phyloP scores from a whole-genome alignment of 192 early-diverging fungal genomes.

The Pilobolus umbonatus region DNA sequence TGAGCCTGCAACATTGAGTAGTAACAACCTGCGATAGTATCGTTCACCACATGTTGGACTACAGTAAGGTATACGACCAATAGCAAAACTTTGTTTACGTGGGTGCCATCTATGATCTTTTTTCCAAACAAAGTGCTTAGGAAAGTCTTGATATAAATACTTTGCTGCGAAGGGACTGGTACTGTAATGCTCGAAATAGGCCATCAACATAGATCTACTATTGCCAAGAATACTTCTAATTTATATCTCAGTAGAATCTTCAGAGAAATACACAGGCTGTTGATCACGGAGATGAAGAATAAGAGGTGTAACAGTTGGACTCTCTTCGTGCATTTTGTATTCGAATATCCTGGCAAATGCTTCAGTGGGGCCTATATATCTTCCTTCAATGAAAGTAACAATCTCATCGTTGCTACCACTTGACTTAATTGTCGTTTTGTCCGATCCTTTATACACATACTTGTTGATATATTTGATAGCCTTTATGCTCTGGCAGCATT shows the following conservation, averaged over 20 bases:
- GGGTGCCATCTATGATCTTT: too few relatives aligned
- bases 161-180: neutral
- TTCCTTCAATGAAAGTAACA: neutral
- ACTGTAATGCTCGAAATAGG: neutral
- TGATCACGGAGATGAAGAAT: slow-evolving; percentile 17
- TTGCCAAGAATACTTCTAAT: too few relatives aligned
- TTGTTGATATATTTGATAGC: slow-evolving; percentile 3
- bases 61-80: too few relatives aligned
- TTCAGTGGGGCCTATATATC: slow-evolving; percentile 23
- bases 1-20: too few relatives aligned
- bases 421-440: neutral
- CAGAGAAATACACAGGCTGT: neutral
- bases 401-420: slow-evolving; percentile 7
- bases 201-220: neutral
- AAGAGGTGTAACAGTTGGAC: slow-evolving; percentile 14
- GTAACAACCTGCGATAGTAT: too few relatives aligned
- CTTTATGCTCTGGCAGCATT: neutral
- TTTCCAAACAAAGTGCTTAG: too few relatives aligned
- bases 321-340: slow-evolving; percentile 27
- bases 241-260: neutral
- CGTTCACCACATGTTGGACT: too few relatives aligned
- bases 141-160: neutral
- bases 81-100: too few relatives aligned
- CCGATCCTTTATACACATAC: slow-evolving; percentile 1
- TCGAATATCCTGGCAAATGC: slow-evolving; percentile 23